Evolutionary conservation across 805 yeast species (phyloP), one percentile per base, ranked within the genome.

Genomic region (Nakazawaea anatomiae): DNA sequence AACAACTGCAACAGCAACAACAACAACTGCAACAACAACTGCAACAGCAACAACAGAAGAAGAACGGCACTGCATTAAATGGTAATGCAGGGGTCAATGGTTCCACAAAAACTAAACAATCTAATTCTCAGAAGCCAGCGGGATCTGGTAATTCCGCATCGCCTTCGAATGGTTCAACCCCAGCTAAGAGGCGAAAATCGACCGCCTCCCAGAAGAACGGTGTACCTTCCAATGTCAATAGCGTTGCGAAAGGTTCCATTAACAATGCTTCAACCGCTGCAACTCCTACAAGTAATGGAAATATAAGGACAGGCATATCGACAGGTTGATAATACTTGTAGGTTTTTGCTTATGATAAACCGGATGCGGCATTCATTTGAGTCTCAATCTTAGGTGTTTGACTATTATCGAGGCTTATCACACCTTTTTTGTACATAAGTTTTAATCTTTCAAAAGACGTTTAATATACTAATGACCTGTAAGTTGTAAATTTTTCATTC

Each of bases 21-120:
- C 69, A 65, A 52, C 52, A 55, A 44, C 65, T 64, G 46, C 66
- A 65, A 48, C 70, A 67, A 44, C 55, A 58, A 49, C 64, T 58
- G 18, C 65, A 59, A 44, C 68, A 60, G 42, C 59, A 57, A 46
- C 59, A 54, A 39, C 60, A 54, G 35, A 60, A 57, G 41, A 41
- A 42, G 29, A 42, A 39, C 25, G 34, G 47, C 4, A 6, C 47
- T 5, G 18, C 27, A 9, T 9, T 18, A 10, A 31, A 29, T 39
- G 29, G 18, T 41, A 10, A 42, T 34, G 8, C 46, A 42, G 28
- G 30, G 28, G 27, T 29, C 40, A 47, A 47, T 47, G 50, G 50
- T 30, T n/a, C 29, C 18, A 44, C 40, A 3, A 44, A 44, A 36
- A 41, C 36, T 25, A 44, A 44, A 27, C 32, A 35, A n/a, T 35